These are phyloP conservation scores for Albizia julibrissin DNA, from an alignment of 306 rosid genomes.

Conservation along the genomic window DNA sequence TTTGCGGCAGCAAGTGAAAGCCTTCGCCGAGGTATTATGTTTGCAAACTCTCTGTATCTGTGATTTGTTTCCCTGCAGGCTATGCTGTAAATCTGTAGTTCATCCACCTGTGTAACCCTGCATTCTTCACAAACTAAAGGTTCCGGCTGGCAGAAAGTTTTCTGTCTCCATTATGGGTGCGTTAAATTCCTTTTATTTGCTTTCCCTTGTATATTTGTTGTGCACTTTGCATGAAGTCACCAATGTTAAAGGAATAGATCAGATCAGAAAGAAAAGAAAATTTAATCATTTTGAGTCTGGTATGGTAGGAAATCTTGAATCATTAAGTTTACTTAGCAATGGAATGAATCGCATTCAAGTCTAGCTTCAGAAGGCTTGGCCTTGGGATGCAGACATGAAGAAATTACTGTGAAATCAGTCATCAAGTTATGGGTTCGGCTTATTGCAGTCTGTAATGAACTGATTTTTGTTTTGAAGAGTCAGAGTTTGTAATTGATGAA, in stretches of 20 bases:
- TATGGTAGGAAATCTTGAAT: conserved; percentile 8
- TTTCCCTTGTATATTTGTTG: conserved; percentile 29
- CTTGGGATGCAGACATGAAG: conserved; percentile 12
- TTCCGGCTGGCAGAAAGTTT: conserved; percentile 23
- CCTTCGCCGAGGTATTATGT: conserved; percentile 96
- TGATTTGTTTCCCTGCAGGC: conserved; percentile 47
- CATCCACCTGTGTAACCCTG: neutral
- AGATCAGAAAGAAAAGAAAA: conserved; percentile 8
- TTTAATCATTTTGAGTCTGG: neutral
- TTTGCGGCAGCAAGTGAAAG: conserved; percentile 89
- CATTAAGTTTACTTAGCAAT: neutral
- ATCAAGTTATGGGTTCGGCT: neutral
- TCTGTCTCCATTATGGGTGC: conserved; percentile 19
- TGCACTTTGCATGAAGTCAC: conserved; percentile 20
- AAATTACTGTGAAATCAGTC: conserved; percentile 17
- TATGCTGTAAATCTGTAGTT: conserved; percentile 5
- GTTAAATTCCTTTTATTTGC: conserved; percentile 27
- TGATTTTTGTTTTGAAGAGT: neutral
- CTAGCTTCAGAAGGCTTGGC: conserved; percentile 27
- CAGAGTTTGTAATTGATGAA: conserved; percentile 26
- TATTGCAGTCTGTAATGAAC: neutral
- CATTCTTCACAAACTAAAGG: neutral
- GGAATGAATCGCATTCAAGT: conserved; percentile 1
- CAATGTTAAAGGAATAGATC: conserved; percentile 10
- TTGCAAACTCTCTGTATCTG: conserved; percentile 90